A percentile compares a stretch with the other conserved stretches of the same genome.
Evolutionary conservation across 148 eudicot species (phyloP).

Genomic region (Tetragonia tetragonoides): DNA sequence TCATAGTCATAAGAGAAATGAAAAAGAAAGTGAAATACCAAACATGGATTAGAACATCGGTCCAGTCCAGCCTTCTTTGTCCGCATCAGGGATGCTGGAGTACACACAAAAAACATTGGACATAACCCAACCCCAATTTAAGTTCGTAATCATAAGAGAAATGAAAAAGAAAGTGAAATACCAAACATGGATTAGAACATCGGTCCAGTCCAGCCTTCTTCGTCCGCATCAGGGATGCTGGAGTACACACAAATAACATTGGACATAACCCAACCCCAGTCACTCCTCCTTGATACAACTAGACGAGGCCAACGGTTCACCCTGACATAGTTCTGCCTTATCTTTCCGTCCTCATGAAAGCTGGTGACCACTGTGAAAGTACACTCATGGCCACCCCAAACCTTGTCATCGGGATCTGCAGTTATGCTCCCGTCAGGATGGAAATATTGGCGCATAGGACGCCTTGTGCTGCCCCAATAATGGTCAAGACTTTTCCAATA

Average conservation of each 20-base stretch:
- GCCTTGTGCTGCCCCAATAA: constrained; percentile 56
- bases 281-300: constrained; percentile 51
- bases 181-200: constrained; percentile 4
- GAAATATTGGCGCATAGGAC: constrained; percentile 68
- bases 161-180: background rate
- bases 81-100: constrained; percentile 65
- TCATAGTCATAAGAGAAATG: no score
- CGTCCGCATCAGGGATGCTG: constrained; percentile 66
- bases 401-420: constrained; percentile 68
- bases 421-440: constrained; percentile 76
- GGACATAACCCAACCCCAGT: constrained; percentile 91
- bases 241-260: constrained; percentile 54
- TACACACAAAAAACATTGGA: constrained; percentile 55
- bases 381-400: constrained; percentile 92
- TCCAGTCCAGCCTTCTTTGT: constrained; percentile 72
- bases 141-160: no score
- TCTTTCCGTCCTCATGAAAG: constrained; percentile 40
- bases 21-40: background rate
- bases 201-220: constrained; percentile 76
- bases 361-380: constrained; percentile 63
- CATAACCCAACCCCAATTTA: constrained; percentile 81
- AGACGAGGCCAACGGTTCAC: constrained; percentile 77
- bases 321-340: constrained; percentile 79
- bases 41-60: constrained; percentile 27
- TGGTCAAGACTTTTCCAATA: constrained; percentile 84